phyloP scores from a whole-genome alignment of 257 asterid genomes.

The Datura wrightii region DNA sequence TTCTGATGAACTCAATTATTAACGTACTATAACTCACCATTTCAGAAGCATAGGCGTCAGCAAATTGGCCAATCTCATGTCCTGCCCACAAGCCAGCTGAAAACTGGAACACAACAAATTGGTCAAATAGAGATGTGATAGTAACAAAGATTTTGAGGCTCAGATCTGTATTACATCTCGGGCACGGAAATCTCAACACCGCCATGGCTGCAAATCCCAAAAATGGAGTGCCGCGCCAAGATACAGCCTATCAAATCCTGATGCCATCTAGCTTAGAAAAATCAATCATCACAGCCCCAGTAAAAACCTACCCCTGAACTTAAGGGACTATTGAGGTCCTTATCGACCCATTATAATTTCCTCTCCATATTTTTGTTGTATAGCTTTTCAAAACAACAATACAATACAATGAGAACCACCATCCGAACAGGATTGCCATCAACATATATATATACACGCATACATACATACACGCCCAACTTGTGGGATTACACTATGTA shows the following conservation, averaged over 20 bases:
- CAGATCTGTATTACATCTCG: neutral
- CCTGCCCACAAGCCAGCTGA: neutral
- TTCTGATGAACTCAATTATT: no score
- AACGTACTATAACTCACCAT: no score
- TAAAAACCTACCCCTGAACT: neutral
- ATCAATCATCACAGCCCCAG: neutral
- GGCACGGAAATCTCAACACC: neutral
- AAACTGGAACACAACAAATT: neutral
- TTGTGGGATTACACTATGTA: no score
- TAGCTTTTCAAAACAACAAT: no score
- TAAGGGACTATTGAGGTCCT: neutral
- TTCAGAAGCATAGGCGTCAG: no score
- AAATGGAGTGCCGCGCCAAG: neutral
- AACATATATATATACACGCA: no score
- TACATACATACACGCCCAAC: no score
- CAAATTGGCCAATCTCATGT: no score
- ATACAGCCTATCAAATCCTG: constrained; percentile 9
- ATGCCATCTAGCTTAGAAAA: neutral
- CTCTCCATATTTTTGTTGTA: no score
- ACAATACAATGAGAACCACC: no score
- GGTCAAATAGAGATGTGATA: neutral
- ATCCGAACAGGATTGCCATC: no score
- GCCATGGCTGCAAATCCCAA: neutral
- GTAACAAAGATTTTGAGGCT: constrained; percentile 8
- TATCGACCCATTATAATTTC: neutral